Conservation (phyloP, 176 grass and related monocot species). For the Aegilops longissima region DNA sequence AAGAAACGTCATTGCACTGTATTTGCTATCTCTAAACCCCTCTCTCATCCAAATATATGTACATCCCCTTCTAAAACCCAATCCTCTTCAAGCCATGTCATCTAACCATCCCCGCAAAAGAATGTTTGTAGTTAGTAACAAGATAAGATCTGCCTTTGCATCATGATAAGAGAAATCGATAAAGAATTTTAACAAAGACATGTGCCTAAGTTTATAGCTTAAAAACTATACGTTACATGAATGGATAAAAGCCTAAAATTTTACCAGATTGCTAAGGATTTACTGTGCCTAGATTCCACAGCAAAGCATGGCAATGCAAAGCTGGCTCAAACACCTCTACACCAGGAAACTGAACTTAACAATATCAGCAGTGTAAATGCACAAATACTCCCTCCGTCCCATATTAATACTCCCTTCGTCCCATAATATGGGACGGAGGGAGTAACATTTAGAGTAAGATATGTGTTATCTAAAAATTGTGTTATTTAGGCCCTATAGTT, state of each 20-base stretch:
- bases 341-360: background rate
- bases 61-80: background rate
- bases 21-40: background rate
- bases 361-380: background rate
- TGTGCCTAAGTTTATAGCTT: background rate
- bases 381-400: background rate
- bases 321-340: background rate
- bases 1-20: background rate
- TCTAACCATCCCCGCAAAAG: background rate
- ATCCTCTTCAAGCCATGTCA: background rate
- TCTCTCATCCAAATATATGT: background rate
- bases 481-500: background rate
- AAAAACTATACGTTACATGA: background rate
- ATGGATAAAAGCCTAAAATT: slow-evolving; percentile 7
- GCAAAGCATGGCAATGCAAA: background rate
- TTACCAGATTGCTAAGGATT: background rate
- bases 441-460: background rate
- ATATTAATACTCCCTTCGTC: too few species aligned
- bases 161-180: background rate
- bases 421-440: too few species aligned
- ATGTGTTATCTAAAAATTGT: background rate
- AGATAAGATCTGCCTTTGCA: background rate
- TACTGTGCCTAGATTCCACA: background rate
- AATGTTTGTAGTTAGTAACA: background rate
- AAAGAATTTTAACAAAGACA: background rate